Evolutionary conservation across 257 asterid genomes (phyloP).

Genomic region (Solanum corneliomulleri): DNA sequence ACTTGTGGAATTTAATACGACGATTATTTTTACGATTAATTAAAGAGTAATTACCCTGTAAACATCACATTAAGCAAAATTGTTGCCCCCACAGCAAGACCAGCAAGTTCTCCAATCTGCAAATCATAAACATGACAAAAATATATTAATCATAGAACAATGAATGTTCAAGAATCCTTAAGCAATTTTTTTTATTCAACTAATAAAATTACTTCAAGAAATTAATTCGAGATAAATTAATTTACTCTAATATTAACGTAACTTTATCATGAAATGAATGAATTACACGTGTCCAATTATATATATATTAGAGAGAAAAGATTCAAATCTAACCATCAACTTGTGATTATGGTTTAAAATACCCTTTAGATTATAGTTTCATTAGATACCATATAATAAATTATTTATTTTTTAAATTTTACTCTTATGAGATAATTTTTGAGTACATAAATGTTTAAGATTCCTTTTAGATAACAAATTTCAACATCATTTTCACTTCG

Average conservation of each 20-base stretch:
- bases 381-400: background rate
- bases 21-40: background rate
- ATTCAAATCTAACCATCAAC: background rate
- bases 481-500: background rate
- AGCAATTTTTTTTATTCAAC: background rate
- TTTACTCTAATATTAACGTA: background rate
- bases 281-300: background rate
- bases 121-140: background rate
- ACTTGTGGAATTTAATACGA: background rate
- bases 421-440: background rate
- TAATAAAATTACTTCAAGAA: background rate
- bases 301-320: background rate
- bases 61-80: conserved; percentile 77
- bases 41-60: conserved; percentile 46
- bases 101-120: conserved; percentile 94
- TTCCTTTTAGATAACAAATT: background rate
- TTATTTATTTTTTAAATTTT: background rate
- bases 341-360: background rate
- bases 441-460: background rate
- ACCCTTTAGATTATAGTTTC: background rate
- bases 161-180: background rate
- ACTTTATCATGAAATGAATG: background rate
- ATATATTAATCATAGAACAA: background rate
- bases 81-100: conserved; percentile 91
- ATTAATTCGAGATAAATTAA: background rate